Evolutionary conservation across 768 basidiomycete genomes (phyloP).

Genomic region (Boletus huronensis): DNA sequence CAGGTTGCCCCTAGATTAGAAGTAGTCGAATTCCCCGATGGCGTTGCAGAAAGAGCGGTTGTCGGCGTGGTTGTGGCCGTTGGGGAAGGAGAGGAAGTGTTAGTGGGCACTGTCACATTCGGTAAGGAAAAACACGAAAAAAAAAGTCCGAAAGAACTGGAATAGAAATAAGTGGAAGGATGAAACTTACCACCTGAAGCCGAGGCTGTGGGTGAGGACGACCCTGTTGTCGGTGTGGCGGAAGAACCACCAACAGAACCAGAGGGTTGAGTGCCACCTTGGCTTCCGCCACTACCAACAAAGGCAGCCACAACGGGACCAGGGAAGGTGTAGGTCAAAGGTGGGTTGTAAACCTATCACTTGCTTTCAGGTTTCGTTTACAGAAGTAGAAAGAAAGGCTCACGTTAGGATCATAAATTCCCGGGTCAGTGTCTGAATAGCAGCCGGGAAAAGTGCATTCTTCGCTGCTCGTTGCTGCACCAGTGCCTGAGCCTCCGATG

Average conservation of each 20-base stretch:
- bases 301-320: slow-evolving; percentile 49
- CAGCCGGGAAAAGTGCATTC: slow-evolving; percentile 67
- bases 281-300: slow-evolving; percentile 19
- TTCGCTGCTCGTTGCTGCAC: slow-evolving; percentile 19
- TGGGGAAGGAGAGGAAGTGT: slow-evolving; percentile 16
- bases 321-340: slow-evolving; percentile 46
- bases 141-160: neutral
- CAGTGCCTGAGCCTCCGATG: slow-evolving; percentile 27
- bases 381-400: neutral
- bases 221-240: slow-evolving; percentile 6
- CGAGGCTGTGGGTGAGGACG: slow-evolving; percentile 15
- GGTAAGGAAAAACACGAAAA: slow-evolving; percentile 15
- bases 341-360: slow-evolving; percentile 30
- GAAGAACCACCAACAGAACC: slow-evolving; percentile 18
- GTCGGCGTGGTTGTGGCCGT: neutral
- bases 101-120: slow-evolving; percentile 22
- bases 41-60: slow-evolving; percentile 4
- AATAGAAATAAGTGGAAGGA: neutral
- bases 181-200: slow-evolving; percentile 18
- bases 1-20: slow-evolving; percentile 12
- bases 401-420: slow-evolving; percentile 55
- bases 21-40: slow-evolving; percentile 2
- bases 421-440: slow-evolving; percentile 65
- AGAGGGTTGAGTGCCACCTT: slow-evolving; percentile 23
- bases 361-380: neutral